Percentiles rank a stretch among this genome's conserved stretches.
phyloP scores from a whole-genome alignment of 345 rosid genomes.

The Gossypium longicalyx region DNA sequence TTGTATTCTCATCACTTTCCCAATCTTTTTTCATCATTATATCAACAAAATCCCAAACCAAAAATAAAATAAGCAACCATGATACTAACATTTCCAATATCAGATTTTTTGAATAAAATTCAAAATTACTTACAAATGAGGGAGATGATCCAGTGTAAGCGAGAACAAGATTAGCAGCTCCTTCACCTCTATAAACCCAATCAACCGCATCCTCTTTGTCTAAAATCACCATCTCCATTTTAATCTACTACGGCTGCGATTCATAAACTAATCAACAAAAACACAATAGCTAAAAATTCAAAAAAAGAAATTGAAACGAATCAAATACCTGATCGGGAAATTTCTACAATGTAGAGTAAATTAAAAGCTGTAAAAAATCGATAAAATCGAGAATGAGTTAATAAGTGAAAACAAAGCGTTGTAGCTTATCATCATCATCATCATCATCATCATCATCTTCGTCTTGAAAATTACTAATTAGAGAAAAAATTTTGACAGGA shows the following conservation, averaged over 20 bases:
- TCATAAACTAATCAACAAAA: background rate
- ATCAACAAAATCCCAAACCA: background rate
- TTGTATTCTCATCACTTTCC: slow-evolving; percentile 76
- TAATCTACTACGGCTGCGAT: background rate
- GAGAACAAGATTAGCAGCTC: slow-evolving; percentile 88
- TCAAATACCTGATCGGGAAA: background rate
- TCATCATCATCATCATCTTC: too few species aligned
- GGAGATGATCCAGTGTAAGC: slow-evolving; percentile 78
- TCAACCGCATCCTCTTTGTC: slow-evolving; percentile 62
- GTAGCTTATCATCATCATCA: too few species aligned
- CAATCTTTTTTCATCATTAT: slow-evolving; percentile 28
- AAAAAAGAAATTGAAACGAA: background rate
- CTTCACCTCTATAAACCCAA: slow-evolving; percentile 94
- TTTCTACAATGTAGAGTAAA: background rate
- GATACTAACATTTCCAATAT: background rate
- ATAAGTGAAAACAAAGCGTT: too few species aligned
- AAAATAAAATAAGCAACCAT: background rate
- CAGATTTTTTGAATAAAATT: too few species aligned
- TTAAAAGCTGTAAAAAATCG: background rate
- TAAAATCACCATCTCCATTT: slow-evolving; percentile 46
- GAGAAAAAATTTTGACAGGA: background rate
- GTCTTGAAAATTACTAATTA: too few species aligned
- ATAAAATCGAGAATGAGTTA: background rate
- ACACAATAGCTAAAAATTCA: background rate
- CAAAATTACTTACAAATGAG: slow-evolving; percentile 40